Conservation (phyloP, 179 eudicot species). For the Silene coronaria region DNA sequence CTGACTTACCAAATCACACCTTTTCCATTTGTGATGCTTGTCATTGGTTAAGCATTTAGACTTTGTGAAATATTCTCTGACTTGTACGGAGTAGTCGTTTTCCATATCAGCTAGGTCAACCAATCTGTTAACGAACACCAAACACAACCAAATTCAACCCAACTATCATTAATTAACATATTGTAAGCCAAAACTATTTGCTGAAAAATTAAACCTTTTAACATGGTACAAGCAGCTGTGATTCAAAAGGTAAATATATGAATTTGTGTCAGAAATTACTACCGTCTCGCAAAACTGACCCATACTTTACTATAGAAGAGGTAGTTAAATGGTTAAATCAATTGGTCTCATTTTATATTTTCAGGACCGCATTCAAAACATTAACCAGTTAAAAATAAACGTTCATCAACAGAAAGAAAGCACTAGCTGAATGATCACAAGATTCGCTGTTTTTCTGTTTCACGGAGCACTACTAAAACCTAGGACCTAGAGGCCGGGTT, state of each 20-base stretch:
- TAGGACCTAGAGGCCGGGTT: neutral
- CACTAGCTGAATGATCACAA: neutral
- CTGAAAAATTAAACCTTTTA: neutral
- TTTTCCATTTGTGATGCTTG: neutral
- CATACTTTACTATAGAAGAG: neutral
- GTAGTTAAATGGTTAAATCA: neutral
- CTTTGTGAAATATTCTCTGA: neutral
- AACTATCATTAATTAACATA: neutral
- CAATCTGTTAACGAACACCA: slow-evolving; percentile 11
- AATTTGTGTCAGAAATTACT: no score
- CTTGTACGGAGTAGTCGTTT: neutral
- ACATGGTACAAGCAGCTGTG: no score
- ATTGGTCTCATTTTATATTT: neutral
- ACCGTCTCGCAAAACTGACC: neutral
- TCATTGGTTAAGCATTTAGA: neutral
- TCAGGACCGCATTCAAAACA: neutral
- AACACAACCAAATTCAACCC: slow-evolving; percentile 17
- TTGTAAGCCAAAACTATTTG: neutral
- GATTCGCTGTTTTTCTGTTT: neutral
- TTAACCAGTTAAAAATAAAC: neutral
- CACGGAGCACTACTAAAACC: neutral
- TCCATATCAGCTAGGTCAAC: slow-evolving; percentile 13
- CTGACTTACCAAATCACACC: slow-evolving; percentile 7
- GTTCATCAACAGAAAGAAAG: neutral
- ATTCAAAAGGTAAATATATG: no score